phyloP scores from a whole-genome alignment of 306 rosid species.

The Citrullus mucosospermus region DNA sequence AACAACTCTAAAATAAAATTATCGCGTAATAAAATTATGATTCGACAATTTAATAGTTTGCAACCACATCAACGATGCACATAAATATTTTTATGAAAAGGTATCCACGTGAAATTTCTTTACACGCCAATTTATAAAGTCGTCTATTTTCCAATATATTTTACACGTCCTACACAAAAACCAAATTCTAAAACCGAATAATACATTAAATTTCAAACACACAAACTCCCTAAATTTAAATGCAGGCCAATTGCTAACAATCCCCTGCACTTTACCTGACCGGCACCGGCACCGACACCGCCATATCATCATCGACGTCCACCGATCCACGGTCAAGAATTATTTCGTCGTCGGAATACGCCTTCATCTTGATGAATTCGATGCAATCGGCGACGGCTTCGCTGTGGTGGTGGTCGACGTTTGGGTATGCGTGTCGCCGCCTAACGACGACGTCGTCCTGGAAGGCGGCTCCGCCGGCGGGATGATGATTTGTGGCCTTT shows the following conservation, averaged over 20 bases:
- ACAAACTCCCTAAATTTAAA: neutral
- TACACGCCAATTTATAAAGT: neutral
- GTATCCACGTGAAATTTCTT: neutral
- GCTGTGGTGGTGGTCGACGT: conserved; percentile 46
- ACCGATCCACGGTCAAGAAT: conserved; percentile 3
- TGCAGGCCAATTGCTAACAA: neutral
- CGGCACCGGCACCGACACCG: conserved; percentile 3
- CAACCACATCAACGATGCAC: no score
- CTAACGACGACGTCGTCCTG: neutral
- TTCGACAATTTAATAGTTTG: no score
- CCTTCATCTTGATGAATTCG: conserved; percentile 72
- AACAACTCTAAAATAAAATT: no score
- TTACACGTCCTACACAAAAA: neutral
- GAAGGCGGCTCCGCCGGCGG: neutral
- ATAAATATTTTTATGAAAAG: neutral
- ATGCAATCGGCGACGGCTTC: conserved; percentile 92
- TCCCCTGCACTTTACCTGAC: conserved; percentile 11
- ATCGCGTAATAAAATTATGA: no score
- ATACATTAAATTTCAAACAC: neutral
- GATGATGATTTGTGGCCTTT: conserved; percentile 18
- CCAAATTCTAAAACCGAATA: neutral
- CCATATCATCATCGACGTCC: conserved; percentile 1
- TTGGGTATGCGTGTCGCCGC: conserved; percentile 11
- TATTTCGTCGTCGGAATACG: conserved; percentile 15
- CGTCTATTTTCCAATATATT: neutral